These are phyloP conservation scores for Lolium multiflorum DNA, from an alignment of 176 grass and related monocot species.

Conservation along the genomic window DNA sequence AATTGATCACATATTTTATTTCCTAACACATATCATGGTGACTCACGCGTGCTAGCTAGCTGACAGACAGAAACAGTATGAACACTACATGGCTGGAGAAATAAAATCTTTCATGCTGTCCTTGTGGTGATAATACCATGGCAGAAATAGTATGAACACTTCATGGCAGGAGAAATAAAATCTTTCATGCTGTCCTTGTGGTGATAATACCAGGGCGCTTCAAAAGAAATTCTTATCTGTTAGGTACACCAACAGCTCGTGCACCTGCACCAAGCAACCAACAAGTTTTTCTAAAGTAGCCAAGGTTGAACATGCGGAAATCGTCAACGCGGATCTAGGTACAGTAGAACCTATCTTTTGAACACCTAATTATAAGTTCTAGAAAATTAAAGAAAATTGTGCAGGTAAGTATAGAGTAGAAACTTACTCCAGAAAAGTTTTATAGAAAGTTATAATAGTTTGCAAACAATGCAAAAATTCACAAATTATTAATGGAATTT, in stretches of 20 bases:
- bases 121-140: not conserved
- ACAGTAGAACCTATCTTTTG: no score
- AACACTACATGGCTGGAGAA: not conserved
- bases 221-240: not conserved
- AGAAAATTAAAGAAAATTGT: no score
- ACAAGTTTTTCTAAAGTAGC: not conserved
- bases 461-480: no score
- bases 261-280: not conserved
- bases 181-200: not conserved
- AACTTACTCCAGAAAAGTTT: no score
- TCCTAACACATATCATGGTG: no score
- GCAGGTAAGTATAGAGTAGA: no score
- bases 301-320: no score
- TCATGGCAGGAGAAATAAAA: not conserved
- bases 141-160: constrained; percentile 11
- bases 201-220: not conserved
- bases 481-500: no score
- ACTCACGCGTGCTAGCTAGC: constrained; percentile 33
- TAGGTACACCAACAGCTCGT: not conserved
- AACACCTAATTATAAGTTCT: no score
- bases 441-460: no score
- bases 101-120: not conserved
- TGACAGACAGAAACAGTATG: constrained; percentile 34
- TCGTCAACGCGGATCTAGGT: no score
- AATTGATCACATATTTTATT: no score